A percentile compares a stretch with the other conserved stretches of the same genome.
phyloP scores from a whole-genome alignment of 352 stramenopile genomes.

The Pythium diclinum region DNA sequence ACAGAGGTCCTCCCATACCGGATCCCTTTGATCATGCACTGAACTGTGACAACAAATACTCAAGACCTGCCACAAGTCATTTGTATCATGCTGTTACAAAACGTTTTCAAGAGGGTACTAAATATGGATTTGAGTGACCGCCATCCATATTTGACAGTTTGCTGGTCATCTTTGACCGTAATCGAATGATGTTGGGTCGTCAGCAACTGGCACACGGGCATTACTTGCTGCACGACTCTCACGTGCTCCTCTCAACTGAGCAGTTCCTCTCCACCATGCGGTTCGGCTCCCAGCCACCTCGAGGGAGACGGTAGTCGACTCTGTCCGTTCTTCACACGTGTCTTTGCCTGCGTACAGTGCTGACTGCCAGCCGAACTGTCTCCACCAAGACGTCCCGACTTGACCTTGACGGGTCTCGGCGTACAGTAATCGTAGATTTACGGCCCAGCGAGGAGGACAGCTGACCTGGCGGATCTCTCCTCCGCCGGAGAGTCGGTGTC shows the following conservation, averaged over 20 bases:
- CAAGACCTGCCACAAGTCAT: background rate
- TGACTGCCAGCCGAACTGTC: background rate
- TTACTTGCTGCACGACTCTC: background rate
- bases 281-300: background rate
- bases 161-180: background rate
- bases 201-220: no score
- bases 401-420: no score
- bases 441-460: background rate
- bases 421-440: background rate
- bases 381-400: background rate
- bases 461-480: background rate
- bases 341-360: background rate
- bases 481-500: background rate
- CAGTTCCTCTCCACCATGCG: background rate
- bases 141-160: background rate
- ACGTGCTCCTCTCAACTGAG: background rate
- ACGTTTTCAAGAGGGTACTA: background rate
- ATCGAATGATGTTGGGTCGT: background rate
- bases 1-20: background rate
- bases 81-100: background rate
- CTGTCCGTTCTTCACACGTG: background rate
- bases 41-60: background rate
- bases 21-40: background rate
- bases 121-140: background rate
- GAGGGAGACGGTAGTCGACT: background rate